These are phyloP conservation scores for Phytophthora pluvialis DNA, from an alignment of 352 stramenopile species.

Conservation along the genomic window DNA sequence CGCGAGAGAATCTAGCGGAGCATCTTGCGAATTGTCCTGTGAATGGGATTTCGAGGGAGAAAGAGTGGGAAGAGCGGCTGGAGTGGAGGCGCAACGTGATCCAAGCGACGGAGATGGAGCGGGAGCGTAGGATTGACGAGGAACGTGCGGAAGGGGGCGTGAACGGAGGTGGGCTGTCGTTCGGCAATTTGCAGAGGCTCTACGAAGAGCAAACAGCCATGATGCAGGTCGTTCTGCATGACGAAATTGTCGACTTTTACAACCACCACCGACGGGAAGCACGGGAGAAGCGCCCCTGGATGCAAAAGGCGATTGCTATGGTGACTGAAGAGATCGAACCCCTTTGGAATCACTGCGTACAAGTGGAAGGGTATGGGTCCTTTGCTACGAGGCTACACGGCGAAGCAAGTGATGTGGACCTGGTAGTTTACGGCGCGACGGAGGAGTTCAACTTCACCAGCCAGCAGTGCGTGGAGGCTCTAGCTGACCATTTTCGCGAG, in stretches of 20 bases:
- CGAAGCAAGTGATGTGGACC: slow-evolving; percentile 74
- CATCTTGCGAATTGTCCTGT: slow-evolving; percentile 74
- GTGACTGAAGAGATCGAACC: slow-evolving; percentile 52
- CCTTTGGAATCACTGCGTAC: slow-evolving; percentile 52
- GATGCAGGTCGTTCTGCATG: slow-evolving; percentile 81
- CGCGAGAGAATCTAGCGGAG: slow-evolving; percentile 66
- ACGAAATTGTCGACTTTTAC: slow-evolving; percentile 77
- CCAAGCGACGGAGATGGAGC: slow-evolving; percentile 76
- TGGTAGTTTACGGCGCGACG: slow-evolving; percentile 79
- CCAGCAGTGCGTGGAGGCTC: slow-evolving; percentile 59
- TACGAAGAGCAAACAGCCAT: slow-evolving; percentile 83
- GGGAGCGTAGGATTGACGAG: slow-evolving; percentile 72
- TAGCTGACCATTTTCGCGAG: slow-evolving; percentile 37
- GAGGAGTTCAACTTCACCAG: slow-evolving; percentile 49
- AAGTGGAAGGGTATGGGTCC: slow-evolving; percentile 78
- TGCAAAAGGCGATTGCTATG: slow-evolving; percentile 59
- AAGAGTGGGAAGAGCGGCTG: slow-evolving; percentile 79
- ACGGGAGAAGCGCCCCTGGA: slow-evolving; percentile 38
- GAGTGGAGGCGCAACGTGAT: slow-evolving; percentile 73
- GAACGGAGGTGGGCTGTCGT: slow-evolving; percentile 48
- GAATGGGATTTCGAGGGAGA: slow-evolving; percentile 74
- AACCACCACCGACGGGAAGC: slow-evolving; percentile 53
- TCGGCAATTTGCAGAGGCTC: slow-evolving; percentile 72
- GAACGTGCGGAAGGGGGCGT: slow-evolving; percentile 36
- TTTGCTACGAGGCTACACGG: slow-evolving; percentile 76